Evolutionary conservation across 345 rosid species (phyloP).

Genomic region (Eucalyptus sp.): DNA sequence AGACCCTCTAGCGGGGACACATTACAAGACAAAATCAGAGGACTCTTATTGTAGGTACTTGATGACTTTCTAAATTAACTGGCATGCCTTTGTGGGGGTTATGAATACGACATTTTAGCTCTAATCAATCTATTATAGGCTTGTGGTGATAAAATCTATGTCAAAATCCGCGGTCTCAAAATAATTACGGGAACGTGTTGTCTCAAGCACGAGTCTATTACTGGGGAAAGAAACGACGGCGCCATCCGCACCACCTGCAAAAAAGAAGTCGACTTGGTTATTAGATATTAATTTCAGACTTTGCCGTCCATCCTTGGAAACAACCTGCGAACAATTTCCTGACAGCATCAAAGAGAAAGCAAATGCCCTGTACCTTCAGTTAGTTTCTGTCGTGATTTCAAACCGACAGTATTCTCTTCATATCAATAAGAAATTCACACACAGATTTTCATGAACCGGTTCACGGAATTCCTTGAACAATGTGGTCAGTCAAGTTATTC

Average conservation of each 20-base stretch:
- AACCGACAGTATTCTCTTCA: background rate
- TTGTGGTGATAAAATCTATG: background rate
- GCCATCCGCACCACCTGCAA: background rate
- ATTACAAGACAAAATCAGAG: background rate
- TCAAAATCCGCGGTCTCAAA: background rate
- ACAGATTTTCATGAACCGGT: background rate
- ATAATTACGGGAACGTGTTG: background rate
- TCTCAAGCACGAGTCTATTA: no score
- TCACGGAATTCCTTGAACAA: background rate
- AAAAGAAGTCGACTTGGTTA: background rate
- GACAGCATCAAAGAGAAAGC: background rate
- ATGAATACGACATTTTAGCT: background rate
- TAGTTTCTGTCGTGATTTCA: background rate
- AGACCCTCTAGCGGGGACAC: background rate
- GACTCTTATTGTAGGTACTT: background rate
- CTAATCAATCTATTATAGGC: background rate
- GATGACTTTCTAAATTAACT: background rate
- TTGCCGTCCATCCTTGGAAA: background rate
- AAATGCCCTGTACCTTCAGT: background rate
- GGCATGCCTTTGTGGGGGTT: background rate
- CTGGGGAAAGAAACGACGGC: background rate
- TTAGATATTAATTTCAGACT: background rate
- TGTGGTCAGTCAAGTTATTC: background rate
- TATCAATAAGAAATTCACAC: no score
- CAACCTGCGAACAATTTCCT: background rate